Base-by-base conservation (phyloP, 2,329 filamentous ascomycete genomes). In the Aureobasidium sp. region DNA sequence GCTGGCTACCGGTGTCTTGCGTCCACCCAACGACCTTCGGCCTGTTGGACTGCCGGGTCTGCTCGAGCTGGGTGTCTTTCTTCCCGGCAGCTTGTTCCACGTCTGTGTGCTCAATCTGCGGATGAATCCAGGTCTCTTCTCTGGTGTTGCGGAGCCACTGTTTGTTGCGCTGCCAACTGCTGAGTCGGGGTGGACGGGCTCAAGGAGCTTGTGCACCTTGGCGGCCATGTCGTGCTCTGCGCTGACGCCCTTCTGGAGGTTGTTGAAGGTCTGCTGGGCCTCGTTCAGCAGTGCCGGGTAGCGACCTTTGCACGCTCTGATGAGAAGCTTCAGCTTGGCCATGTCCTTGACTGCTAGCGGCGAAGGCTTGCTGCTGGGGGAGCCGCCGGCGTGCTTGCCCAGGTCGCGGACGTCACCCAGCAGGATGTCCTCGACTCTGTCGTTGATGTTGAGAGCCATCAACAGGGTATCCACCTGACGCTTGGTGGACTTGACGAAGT, bases 391-490 rank as follows among this genome's bases (percentile, higher is more conserved):
- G 13, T 51, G 42, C 40, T 54, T 33, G 29, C 75, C 77, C 66
- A 79, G 74, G 8, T 72, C 71, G 40, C 72, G 72, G 61, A 79
- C 77, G 25, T 58, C 55, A 1, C 35, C 42, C 5, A 58, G 31
- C 8, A 58, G 23, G 23, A 58, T 49, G 55, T 79, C 76, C 62
- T 74, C 73, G 35, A 72, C 69, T 66, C 74, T 74, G 57, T 77
- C 75, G 63, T 76, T 74, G 40, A 77, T 73, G 45, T 69, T 67
- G 43, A 78, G 65, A 13, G 70, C 66, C 46, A 78, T 74, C 46
- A 79, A 66, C 19, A 68, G 69, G 6, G 37, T 54, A 60, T 78
- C 75, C 7, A 78, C 73, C 61, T 77, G 73, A 47, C 69, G 69
- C 59, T 73, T 71, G 19, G 75, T 74, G 21, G 73, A 70, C 35